Conservation (phyloP, 352 stramenopile genomes). For the Phytophthora syringae region DNA sequence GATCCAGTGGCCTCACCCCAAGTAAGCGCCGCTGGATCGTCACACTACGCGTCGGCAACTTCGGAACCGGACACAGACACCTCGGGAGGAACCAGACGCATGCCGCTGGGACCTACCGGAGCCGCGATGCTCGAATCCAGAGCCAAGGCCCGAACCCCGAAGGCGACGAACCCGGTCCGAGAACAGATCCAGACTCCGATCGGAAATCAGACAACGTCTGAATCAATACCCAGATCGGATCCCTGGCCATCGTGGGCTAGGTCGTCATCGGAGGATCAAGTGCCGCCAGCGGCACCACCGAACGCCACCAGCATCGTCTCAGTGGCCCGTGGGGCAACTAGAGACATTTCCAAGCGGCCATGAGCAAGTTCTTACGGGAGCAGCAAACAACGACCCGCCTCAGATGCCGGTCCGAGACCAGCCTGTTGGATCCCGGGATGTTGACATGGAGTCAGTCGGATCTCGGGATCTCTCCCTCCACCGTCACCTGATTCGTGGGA, state of each 20-base stretch:
- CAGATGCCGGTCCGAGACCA: no score
- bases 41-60: background rate
- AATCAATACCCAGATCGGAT: no score
- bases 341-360: background rate
- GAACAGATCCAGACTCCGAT: no score
- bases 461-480: background rate
- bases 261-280: no score
- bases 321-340: no score
- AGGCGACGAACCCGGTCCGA: background rate
- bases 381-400: background rate
- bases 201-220: no score
- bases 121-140: background rate
- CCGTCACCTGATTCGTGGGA: background rate
- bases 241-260: no score
- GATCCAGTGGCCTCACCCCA: background rate
- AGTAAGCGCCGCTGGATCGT: no score
- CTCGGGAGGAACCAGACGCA: background rate
- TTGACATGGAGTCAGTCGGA: background rate
- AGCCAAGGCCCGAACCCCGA: background rate
- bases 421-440: background rate
- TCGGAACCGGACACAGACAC: background rate
- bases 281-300: no score
- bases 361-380: background rate
- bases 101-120: background rate
- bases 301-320: no score